Evolutionary conservation across 305 asterid species (phyloP), one percentile per base, ranked within the genome.

Genomic region (Galium porrigens): DNA sequence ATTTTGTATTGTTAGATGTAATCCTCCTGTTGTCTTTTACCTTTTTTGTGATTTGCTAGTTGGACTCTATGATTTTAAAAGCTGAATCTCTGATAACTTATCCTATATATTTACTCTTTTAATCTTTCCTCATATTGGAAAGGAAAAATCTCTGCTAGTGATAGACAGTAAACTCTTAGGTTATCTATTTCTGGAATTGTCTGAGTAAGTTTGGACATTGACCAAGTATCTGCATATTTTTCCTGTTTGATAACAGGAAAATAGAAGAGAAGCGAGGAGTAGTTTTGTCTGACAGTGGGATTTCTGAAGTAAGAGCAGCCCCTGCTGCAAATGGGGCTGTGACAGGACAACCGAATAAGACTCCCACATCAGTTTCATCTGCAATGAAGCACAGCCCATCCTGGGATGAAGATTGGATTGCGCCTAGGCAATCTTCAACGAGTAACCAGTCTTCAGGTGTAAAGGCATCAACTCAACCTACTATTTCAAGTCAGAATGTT

Each of bases 181-280:
- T 14, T 14, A 20, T 37, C 18, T 34, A 39, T 22, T 61, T 1
- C n/a, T 14, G 7, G 1, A 11, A 17, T 61, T 27, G 11, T 61
- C 34, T 37, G 49, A 17, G 34, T 67, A 18, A 20, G 49, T 54
- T 33, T 3, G 3, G 8, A 10, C 60, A 59, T 59, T 25, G n/a
- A 17, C 15, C 15, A 6, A 58, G 6, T 48, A 12, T 48, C n/a
- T 33, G 22, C 4, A 37, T 61, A 20, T 65, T 52, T 68, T 15
- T 58, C 30, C 61, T 64, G 17, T 48, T 44, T n/a, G 65, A 53
- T 74, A 46, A 64, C 83, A 92, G 99, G 82, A 85, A 83, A 82
- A 83, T 92, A 48, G 99, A 92, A 89, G 99, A 87, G 81, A 89
- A 89, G 76, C 79, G 95, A 76, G 99, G 99, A 67, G 99, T 87